A percentile compares a stretch with the other conserved stretches of the same genome.
Evolutionary conservation across 139 green algal species (phyloP).

Genomic region (Gonium pectorale): DNA sequence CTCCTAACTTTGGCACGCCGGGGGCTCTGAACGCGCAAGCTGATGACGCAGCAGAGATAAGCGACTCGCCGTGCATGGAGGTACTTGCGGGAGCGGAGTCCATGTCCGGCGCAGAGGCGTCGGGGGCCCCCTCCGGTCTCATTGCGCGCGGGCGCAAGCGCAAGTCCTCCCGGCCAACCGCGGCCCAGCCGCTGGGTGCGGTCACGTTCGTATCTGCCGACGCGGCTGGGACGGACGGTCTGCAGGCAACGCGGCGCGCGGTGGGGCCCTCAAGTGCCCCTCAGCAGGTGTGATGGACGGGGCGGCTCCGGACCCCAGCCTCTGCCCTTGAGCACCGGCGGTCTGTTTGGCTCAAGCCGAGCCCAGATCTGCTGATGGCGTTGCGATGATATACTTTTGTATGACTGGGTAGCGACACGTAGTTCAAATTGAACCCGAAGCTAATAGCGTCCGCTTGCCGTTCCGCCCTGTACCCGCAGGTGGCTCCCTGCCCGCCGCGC

Average conservation of each 20-base stretch:
- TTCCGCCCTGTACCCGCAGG: background rate
- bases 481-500: background rate
- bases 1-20: background rate
- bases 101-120: background rate
- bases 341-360: too few species aligned
- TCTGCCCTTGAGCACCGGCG: too few species aligned
- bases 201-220: background rate
- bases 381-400: background rate
- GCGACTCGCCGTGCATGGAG: too few species aligned
- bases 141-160: background rate
- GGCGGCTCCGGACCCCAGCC: background rate
- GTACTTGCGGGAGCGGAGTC: background rate
- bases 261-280: background rate
- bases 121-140: background rate
- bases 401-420: background rate
- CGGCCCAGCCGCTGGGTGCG: slow-evolving; percentile 6
- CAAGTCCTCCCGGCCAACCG: background rate
- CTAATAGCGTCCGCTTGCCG: background rate
- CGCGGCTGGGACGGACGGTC: background rate
- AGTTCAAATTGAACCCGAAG: background rate
- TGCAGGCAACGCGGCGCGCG: background rate
- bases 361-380: background rate
- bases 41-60: background rate
- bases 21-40: background rate
- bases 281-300: background rate